phyloP scores from a whole-genome alignment of 2,329 filamentous ascomycete genomes.

The Pseudocercospora crystallina region DNA sequence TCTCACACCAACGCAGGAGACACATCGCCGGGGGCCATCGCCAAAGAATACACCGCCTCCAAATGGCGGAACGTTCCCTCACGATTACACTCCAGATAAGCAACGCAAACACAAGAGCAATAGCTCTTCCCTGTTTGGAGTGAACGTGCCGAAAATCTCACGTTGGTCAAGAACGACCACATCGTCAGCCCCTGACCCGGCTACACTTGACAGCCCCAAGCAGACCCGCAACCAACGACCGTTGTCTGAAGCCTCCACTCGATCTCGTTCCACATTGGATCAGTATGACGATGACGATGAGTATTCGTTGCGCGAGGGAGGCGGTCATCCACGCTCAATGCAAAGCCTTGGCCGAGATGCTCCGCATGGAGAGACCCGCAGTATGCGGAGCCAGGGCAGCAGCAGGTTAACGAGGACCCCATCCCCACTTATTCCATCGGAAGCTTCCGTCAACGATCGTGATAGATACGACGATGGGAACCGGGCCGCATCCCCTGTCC shows the following conservation, averaged over 20 bases:
- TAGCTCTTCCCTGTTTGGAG: conserved; percentile 70
- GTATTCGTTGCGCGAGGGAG: conserved; percentile 60
- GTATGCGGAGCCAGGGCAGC: conserved; percentile 36
- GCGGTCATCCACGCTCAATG: conserved; percentile 47
- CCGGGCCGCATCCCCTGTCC: conserved; percentile 24
- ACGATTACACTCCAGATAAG: conserved; percentile 73
- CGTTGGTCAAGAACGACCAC: conserved; percentile 96
- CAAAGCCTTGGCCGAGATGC: conserved; percentile 24
- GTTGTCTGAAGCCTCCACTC: conserved; percentile 62
- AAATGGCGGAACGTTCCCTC: conserved; percentile 24
- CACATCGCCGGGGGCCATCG: conserved; percentile 38
- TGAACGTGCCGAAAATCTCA: conserved; percentile 74
- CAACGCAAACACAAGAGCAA: conserved; percentile 86
- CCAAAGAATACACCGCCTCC: conserved; percentile 52
- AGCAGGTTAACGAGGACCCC: conserved; percentile 45
- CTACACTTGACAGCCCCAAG: conserved; percentile 31
- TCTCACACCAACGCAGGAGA: conserved; percentile 61
- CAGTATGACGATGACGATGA: conserved; percentile 48
- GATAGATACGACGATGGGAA: conserved; percentile 22
- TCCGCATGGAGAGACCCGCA: conserved; percentile 28
- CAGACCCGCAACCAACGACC: conserved; percentile 43
- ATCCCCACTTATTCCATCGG: conserved; percentile 55
- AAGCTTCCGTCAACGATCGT: conserved; percentile 39
- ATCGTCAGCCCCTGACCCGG: conserved; percentile 63
- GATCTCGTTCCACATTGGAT: conserved; percentile 73